Evolutionary conservation across 352 stramenopile species (phyloP).

Genomic region (Pythium sp.): DNA sequence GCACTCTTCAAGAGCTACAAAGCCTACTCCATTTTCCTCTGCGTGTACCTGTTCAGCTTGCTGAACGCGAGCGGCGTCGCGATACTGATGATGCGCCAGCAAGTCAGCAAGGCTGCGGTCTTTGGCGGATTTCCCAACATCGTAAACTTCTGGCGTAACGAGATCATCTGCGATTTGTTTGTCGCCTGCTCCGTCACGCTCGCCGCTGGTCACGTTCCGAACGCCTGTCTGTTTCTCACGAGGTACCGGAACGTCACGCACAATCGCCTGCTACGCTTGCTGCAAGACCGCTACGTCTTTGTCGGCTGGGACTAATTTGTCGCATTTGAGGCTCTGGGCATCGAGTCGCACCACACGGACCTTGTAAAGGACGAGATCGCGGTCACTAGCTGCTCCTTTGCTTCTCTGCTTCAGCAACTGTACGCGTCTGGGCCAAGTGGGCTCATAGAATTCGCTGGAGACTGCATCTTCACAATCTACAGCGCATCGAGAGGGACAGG

Average conservation of each 20-base stretch:
- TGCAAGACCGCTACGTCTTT: constrained; percentile 35
- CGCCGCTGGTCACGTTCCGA: not conserved
- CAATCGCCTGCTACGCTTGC: constrained; percentile 27
- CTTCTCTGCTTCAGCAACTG: not conserved
- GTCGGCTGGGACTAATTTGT: constrained; percentile 40
- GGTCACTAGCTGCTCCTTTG: not conserved
- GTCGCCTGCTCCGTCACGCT: constrained; percentile 16
- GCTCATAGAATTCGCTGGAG: not conserved
- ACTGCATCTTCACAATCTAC: not conserved
- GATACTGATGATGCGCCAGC: constrained; percentile 21
- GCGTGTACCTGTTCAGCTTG: constrained; percentile 18
- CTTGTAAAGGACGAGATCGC: not conserved
- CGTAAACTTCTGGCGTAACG: constrained; percentile 27
- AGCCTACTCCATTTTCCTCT: constrained; percentile 26
- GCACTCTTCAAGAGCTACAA: constrained; percentile 29
- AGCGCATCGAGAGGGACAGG: not conserved
- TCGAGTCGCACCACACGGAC: constrained; percentile 21
- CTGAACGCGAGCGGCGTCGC: constrained; percentile 18
- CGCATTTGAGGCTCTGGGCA: constrained; percentile 27
- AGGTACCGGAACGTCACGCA: constrained; percentile 9
- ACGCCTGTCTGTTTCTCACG: not conserved
- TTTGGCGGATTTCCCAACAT: constrained; percentile 26
- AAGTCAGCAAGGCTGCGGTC: constrained; percentile 11
- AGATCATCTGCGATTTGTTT: constrained; percentile 22
- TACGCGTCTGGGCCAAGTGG: not conserved